Evolutionary conservation across 495 filamentous ascomycete genomes (phyloP), one percentile per base, ranked within the genome.

Genomic region (Neurospora sp.): DNA sequence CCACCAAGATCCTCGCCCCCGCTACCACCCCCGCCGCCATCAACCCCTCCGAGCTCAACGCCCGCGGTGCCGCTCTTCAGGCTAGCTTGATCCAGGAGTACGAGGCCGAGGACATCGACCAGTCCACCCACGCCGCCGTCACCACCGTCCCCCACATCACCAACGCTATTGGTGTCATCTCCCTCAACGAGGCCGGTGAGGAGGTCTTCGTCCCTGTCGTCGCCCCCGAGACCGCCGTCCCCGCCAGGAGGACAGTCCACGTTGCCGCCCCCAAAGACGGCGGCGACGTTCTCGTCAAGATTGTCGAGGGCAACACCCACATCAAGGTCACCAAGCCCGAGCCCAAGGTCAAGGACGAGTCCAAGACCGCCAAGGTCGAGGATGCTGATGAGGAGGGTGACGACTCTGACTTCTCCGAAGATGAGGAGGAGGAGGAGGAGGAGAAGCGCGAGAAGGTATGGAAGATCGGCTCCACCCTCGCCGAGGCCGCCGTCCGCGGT

Each of bases 121-220:
- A 98, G 83, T 96, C 93, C 13, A 96, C 93, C 48, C 96, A 99
- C 86, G 93, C 96, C 42, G 92, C 93, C 79, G 94, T 99, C 71
- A 98, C 96, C 19, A 94, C 93, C 21, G 94, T 95, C 39, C 92
- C 94, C 45, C 96, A 99, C 83, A 88, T 97, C 73, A 86, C 87
- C 75, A 92, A 93, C 77, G 92, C 95, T 34, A 93, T 99, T 73
- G 96, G 96, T 78, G 91, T 98, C 24, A 86, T 97, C 74, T 88
- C 92, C 74, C 86, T 90, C n/a, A 86, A 85, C 54, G 88, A 90
- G 42, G 84, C 85, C 45, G 83, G 84, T 40, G 85, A 84, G 73
- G 90, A 89, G 73, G 82, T 87, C 71, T 98, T 99, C 85, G 86
- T 89, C 34, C 88, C 92, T 31, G 87, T 99, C 71, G 86, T 98